phyloP scores from a whole-genome alignment of 139 green algal species.

The Closterium sp. region DNA sequence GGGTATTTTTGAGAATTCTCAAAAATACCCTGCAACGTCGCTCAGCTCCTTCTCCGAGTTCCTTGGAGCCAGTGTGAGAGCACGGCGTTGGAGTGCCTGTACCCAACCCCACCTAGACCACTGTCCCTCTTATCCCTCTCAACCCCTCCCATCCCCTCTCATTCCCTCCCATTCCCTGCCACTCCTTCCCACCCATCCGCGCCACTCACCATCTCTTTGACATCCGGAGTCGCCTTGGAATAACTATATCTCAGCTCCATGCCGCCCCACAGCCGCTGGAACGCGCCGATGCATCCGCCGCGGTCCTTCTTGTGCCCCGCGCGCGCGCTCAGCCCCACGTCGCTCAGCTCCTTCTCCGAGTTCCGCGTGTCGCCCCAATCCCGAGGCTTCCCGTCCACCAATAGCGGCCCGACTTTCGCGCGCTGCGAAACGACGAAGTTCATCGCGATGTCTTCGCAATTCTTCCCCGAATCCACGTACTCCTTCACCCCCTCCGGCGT shows the following conservation, averaged over 20 bases:
- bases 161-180: too few species aligned
- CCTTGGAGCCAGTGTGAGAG: too few species aligned
- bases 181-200: too few species aligned
- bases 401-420: slow-evolving; percentile 19
- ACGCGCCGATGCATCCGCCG: slow-evolving; percentile 33
- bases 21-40: too few species aligned
- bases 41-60: slow-evolving; percentile 46
- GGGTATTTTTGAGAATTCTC: too few species aligned
- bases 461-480: slow-evolving; percentile 39
- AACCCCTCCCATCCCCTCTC: too few species aligned
- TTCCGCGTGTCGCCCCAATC: slow-evolving; percentile 49
- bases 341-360: slow-evolving; percentile 38
- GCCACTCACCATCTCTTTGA: slow-evolving; percentile 1
- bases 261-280: slow-evolving; percentile 32
- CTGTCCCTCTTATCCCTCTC: too few species aligned
- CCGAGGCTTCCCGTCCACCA: slow-evolving; percentile 35
- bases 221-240: slow-evolving; percentile 28
- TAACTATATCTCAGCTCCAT: slow-evolving; percentile 46
- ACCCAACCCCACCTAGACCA: too few species aligned
- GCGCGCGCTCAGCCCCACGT: slow-evolving; percentile 30
- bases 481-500: slow-evolving; percentile 33
- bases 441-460: slow-evolving; percentile 52
- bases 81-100: too few species aligned
- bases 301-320: slow-evolving; percentile 36
- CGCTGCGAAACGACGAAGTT: slow-evolving; percentile 40